phyloP scores from a whole-genome alignment of 192 early-diverging fungal genomes.

The Entomortierella lignicola region DNA sequence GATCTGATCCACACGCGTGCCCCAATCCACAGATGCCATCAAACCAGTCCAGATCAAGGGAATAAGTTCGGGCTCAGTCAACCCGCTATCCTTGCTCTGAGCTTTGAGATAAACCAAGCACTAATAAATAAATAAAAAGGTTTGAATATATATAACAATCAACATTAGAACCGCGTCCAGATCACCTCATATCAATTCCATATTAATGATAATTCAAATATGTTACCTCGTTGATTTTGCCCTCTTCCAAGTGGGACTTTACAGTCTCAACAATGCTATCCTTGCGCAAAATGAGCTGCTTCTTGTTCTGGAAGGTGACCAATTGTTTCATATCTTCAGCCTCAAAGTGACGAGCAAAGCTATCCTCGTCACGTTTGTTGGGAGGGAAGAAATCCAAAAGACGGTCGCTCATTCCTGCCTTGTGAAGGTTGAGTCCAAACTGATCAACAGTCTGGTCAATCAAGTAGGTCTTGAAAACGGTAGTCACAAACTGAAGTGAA shows the following conservation, averaged over 20 bases:
- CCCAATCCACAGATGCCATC: constrained; percentile 83
- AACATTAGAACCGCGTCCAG: constrained; percentile 6
- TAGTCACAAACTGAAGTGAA: constrained; percentile 85
- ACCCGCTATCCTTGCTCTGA: constrained; percentile 72
- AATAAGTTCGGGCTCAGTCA: constrained; percentile 82
- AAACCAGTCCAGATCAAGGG: constrained; percentile 87
- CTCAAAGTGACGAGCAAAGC: constrained; percentile 92
- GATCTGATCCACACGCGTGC: constrained; percentile 85
- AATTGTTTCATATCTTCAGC: constrained; percentile 91
- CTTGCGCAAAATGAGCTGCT: constrained; percentile 75
- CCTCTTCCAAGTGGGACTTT: constrained; percentile 69
- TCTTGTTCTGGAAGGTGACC: constrained; percentile 82
- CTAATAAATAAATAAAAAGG: constrained; percentile 38
- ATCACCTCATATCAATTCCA: background rate
- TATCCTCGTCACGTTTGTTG: constrained; percentile 89
- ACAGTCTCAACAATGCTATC: constrained; percentile 70
- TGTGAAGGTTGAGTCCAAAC: constrained; percentile 75
- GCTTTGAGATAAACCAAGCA: constrained; percentile 72
- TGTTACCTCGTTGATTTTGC: constrained; percentile 67
- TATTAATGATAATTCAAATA: constrained; percentile 1
- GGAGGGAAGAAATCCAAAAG: constrained; percentile 93
- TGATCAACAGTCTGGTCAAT: constrained; percentile 81
- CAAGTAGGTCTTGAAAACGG: constrained; percentile 84
- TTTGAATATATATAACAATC: background rate
- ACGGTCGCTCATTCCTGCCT: constrained; percentile 76